Evolutionary conservation across 345 rosid genomes (phyloP).

Genomic region (Arabis hirsuta): DNA sequence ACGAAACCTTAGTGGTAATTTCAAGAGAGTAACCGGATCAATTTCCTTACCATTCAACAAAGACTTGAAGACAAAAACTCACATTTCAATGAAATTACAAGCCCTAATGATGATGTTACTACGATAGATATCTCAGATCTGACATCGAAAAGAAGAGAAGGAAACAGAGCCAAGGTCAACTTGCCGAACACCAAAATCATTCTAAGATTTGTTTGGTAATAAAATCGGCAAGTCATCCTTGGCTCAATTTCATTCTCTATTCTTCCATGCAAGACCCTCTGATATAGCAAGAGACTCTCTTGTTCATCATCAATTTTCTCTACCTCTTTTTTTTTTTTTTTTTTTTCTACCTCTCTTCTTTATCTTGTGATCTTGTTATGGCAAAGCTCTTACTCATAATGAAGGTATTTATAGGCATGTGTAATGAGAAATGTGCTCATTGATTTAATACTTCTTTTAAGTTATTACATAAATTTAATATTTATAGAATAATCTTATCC

Average conservation of each 20-base stretch:
- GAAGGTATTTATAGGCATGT: slow-evolving; percentile 33
- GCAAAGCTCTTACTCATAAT: not conserved
- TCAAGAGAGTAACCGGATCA: too few relatives aligned
- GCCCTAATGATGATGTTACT: not conserved
- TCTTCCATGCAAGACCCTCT: slow-evolving; percentile 40
- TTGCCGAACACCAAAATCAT: slow-evolving; percentile 32
- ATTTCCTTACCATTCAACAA: too few relatives aligned
- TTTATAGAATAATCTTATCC: slow-evolving; percentile 6
- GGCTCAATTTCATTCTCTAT: slow-evolving; percentile 43
- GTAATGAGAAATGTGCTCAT: not conserved
- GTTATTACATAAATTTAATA: not conserved
- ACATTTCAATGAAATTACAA: not conserved
- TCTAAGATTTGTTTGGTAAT: not conserved
- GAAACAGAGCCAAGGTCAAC: slow-evolving; percentile 42
- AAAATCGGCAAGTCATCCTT: slow-evolving; percentile 46
- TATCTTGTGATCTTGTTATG: slow-evolving; percentile 28
- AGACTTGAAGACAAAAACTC: too few relatives aligned
- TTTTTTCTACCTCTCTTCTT: not conserved
- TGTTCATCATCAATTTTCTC: slow-evolving; percentile 4
- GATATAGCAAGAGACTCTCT: slow-evolving; percentile 3
- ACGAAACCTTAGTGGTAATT: too few relatives aligned
- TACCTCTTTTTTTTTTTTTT: not conserved
- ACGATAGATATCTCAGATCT: slow-evolving; percentile 14
- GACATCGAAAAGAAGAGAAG: slow-evolving; percentile 39
- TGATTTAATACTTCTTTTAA: not conserved